phyloP scores from a whole-genome alignment of 2,329 filamentous ascomycete species.

The Stylonectria norvegica region DNA sequence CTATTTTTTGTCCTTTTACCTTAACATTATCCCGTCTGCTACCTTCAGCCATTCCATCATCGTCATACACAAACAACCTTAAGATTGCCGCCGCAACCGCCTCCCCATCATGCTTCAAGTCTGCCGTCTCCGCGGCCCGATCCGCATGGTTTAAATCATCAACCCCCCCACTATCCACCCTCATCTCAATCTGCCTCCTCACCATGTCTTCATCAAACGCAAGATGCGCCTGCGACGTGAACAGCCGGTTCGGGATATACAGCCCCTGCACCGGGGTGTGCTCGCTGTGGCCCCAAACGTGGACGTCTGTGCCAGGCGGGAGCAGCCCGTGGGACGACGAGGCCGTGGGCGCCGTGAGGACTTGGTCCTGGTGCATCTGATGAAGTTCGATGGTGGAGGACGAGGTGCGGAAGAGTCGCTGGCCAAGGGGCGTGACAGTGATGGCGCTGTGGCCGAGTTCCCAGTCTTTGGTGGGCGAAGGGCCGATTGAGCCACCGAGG shows the following conservation, averaged over 20 bases:
- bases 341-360: slow-evolving; percentile 56
- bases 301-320: slow-evolving; percentile 38
- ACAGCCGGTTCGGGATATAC: slow-evolving; percentile 61
- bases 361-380: slow-evolving; percentile 78
- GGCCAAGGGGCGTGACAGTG: slow-evolving; percentile 61
- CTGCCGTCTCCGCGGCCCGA: slow-evolving; percentile 59
- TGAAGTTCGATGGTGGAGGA: slow-evolving; percentile 53
- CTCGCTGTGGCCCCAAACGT: slow-evolving; percentile 60
- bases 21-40: no score
- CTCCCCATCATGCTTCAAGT: slow-evolving; percentile 67
- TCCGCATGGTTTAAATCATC: slow-evolving; percentile 60
- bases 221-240: slow-evolving; percentile 76
- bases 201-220: slow-evolving; percentile 72
- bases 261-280: slow-evolving; percentile 70
- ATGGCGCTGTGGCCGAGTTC: slow-evolving; percentile 67
- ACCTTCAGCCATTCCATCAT: slow-evolving; percentile 35
- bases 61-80: slow-evolving; percentile 50
- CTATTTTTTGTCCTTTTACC: no score
- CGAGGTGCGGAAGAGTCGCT: slow-evolving; percentile 63
- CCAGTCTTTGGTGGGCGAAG: slow-evolving; percentile 64
- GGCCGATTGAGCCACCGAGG: slow-evolving; percentile 63
- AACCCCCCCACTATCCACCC: slow-evolving; percentile 58
- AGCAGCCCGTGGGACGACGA: slow-evolving; percentile 43
- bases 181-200: slow-evolving; percentile 56
- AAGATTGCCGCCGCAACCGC: slow-evolving; percentile 64